Evolutionary conservation across 2,329 filamentous ascomycete genomes (phyloP), one percentile per base, ranked within the genome.

Genomic region (Fusarium subglutinans): DNA sequence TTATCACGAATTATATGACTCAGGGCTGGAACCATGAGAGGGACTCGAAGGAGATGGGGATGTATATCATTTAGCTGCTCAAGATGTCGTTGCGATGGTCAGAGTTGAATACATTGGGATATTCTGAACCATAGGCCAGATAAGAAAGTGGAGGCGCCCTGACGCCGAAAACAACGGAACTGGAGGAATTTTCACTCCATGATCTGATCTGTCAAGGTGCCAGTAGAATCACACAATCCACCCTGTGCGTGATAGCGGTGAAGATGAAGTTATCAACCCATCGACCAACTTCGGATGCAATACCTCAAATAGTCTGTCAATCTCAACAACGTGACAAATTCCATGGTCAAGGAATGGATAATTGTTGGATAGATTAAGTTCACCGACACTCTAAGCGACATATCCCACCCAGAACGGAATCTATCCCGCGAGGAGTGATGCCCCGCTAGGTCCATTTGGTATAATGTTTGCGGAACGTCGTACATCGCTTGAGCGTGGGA

Each of bases 41-140:
- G 12, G 73, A 73, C 35, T 64, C 74, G 3, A 48, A 63, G 18
- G 47, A 76, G 20, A 56, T 63, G 24, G 48, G 38, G 1, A 43
- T 77, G 61, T 77, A 68, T 45, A 44, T 77, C 8, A 65, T 78
- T 45, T 76, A 72, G 62, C 3, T 47, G 22, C 18, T 14, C 4
- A 12, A 20, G 8, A 1, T 40, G n/a, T 28, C 22, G 20, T 28
- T 9, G 0, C 8, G 0, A 40, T 28, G 8, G 6, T 4, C 12
- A 37, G 20, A 33, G 11, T 28, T 11, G 28, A 35, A 28, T 22
- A 28, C 3, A 37, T 22, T 28, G 22, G 6, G 10, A 9, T 14
- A 13, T 4, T 3, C 3, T 18, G 33, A 18, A 38, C 5, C 9
- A 17, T 40, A 5, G 26, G 26, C 6, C 5, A 5, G 24, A 43